Percentiles rank a stretch among this genome's conserved stretches.
These are phyloP conservation scores for Saccharomycopsis microspora DNA, from an alignment of 805 yeast species.

Conservation along the genomic window DNA sequence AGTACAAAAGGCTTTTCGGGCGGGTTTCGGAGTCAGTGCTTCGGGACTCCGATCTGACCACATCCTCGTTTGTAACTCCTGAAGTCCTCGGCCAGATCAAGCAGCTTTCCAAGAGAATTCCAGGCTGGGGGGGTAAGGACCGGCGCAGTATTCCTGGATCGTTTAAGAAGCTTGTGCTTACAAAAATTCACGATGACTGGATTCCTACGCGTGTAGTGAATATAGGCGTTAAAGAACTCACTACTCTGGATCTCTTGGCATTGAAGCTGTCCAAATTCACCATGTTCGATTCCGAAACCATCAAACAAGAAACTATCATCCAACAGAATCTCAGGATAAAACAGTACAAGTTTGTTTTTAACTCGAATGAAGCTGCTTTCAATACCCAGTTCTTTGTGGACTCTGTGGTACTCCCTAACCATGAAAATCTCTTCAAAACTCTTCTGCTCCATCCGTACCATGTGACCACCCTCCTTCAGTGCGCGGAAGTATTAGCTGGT, in stretches of 20 bases:
- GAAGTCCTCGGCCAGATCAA: conserved; percentile 57
- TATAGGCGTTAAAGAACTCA: conserved; percentile 41
- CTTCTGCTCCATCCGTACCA: conserved; percentile 60
- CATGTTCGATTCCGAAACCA: conserved; percentile 34
- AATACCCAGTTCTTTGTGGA: conserved; percentile 47
- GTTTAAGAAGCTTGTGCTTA: conserved; percentile 49
- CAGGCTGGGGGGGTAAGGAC: conserved; percentile 83
- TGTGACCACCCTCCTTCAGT: conserved; percentile 67
- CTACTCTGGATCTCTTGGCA: conserved; percentile 24
- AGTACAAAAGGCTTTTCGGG: conserved; percentile 48
- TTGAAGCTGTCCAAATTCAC: conserved; percentile 21
- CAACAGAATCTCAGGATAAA: conserved; percentile 35
- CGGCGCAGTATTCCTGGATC: conserved; percentile 67
- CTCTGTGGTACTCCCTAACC: conserved; percentile 67
- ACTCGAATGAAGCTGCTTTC: conserved; percentile 24
- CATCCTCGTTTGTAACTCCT: conserved; percentile 58
- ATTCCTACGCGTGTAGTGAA: conserved; percentile 57
- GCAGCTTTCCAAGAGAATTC: conserved; percentile 35
- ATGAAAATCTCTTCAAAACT: conserved; percentile 52
- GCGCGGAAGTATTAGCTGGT: conserved; percentile 58
- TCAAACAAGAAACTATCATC: conserved; percentile 28
- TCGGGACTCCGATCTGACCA: conserved; percentile 67
- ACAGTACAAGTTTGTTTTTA: conserved; percentile 42
- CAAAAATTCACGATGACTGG: conserved; percentile 75
- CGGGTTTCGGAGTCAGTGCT: conserved; percentile 54